Evolutionary conservation across 2,329 filamentous ascomycete species (phyloP).

Genomic region (Hypomyces perniciosus): DNA sequence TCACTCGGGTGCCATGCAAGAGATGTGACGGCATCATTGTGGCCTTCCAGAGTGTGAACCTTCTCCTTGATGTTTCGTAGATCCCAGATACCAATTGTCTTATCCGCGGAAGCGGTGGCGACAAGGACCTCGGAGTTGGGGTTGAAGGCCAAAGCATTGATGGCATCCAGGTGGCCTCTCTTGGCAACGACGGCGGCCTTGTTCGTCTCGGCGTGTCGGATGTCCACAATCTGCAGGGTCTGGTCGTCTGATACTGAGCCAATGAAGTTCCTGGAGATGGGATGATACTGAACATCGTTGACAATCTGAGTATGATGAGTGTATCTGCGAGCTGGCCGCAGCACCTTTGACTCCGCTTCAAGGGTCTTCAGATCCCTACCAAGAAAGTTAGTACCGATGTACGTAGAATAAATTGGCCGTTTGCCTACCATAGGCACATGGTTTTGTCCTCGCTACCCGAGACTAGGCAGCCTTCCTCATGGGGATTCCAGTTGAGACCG

Average conservation of each 20-base stretch:
- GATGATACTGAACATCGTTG: conserved; percentile 96
- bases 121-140: conserved; percentile 84
- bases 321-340: conserved; percentile 70
- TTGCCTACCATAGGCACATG: conserved; percentile 75
- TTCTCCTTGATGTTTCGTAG: conserved; percentile 84
- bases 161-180: conserved; percentile 79
- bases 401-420: too few relatives aligned
- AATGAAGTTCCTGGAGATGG: conserved; percentile 75
- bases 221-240: conserved; percentile 86
- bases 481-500: conserved; percentile 87
- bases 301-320: conserved; percentile 86
- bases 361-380: conserved; percentile 73
- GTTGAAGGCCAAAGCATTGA: conserved; percentile 95
- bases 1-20: conserved; percentile 93
- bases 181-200: conserved; percentile 63
- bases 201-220: conserved; percentile 61
- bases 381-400: conserved; percentile 13
- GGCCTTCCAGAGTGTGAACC: conserved; percentile 82
- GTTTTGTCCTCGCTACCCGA: conserved; percentile 91
- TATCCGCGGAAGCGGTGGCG: conserved; percentile 90
- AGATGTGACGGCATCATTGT: conserved; percentile 84
- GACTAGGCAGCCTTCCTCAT: conserved; percentile 71
- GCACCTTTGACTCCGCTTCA: conserved; percentile 59
- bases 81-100: conserved; percentile 94
- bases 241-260: conserved; percentile 94